These are phyloP conservation scores for Candida railenensis DNA, from an alignment of 805 yeast genomes.

Conservation along the genomic window DNA sequence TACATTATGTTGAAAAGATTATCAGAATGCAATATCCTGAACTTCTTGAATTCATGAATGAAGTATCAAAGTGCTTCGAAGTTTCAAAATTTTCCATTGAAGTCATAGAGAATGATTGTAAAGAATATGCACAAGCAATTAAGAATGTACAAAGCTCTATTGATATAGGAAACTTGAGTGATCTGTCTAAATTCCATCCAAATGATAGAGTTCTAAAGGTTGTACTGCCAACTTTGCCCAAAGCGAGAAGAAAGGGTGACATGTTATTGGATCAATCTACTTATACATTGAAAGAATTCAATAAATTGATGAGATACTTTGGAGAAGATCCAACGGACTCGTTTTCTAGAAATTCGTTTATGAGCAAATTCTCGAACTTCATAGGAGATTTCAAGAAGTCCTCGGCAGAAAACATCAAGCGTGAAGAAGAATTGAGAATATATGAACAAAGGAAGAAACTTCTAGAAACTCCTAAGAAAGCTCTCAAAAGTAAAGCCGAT, in stretches of 20 bases:
- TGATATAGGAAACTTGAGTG: slow-evolving; percentile 64
- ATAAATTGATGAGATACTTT: slow-evolving; percentile 62
- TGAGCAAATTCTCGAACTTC: slow-evolving; percentile 61
- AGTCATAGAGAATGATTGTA: slow-evolving; percentile 58
- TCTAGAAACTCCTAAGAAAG: slow-evolving; percentile 47
- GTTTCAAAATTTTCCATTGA: slow-evolving; percentile 64
- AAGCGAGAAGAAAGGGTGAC: slow-evolving; percentile 54
- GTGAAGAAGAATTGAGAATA: slow-evolving; percentile 66
- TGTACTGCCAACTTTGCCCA: slow-evolving; percentile 51
- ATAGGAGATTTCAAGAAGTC: slow-evolving; percentile 61
- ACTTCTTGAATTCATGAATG: slow-evolving; percentile 58
- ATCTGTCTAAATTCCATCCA: slow-evolving; percentile 62
- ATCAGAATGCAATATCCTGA: slow-evolving; percentile 68
- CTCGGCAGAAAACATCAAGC: slow-evolving; percentile 60
- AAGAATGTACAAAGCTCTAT: slow-evolving; percentile 53
- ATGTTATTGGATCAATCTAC: slow-evolving; percentile 50
- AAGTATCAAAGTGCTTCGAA: slow-evolving; percentile 50
- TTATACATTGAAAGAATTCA: slow-evolving; percentile 51
- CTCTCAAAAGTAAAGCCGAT: slow-evolving; percentile 9
- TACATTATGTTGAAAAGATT: slow-evolving; percentile 72
- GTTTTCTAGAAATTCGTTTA: slow-evolving; percentile 56
- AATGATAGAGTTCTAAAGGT: slow-evolving; percentile 57
- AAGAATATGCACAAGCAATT: slow-evolving; percentile 50
- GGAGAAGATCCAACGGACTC: slow-evolving; percentile 67
- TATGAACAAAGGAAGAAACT: slow-evolving; percentile 75